Conservation (phyloP, 768 basidiomycete species). For the Plicaturopsis crispa region DNA sequence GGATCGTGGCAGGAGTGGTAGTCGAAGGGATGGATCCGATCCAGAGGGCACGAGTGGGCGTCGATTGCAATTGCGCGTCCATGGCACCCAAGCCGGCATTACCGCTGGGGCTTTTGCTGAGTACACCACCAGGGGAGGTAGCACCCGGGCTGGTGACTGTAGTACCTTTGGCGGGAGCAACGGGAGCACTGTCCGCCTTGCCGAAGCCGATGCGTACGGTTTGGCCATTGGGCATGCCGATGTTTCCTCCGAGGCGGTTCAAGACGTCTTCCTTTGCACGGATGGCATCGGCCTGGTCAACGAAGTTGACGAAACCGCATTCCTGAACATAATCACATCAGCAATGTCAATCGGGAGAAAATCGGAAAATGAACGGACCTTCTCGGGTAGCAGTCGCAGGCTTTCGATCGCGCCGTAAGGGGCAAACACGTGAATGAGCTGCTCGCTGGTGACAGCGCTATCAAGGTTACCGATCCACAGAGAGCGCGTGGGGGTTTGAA, state of each 20-base stretch:
- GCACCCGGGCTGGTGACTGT: constrained; percentile 54
- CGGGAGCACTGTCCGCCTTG: constrained; percentile 94
- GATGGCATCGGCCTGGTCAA: constrained; percentile 92
- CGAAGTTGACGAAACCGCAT: constrained; percentile 99
- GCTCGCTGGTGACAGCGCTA: constrained; percentile 88
- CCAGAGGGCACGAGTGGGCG: constrained; percentile 94
- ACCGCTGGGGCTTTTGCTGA: constrained; percentile 35
- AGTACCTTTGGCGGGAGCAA: constrained; percentile 77
- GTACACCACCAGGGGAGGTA: constrained; percentile 45
- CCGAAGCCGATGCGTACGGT: constrained; percentile 98
- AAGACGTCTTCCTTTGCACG: constrained; percentile 97
- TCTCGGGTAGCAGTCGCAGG: constrained; percentile 89
- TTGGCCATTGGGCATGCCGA: constrained; percentile 91
- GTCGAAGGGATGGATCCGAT: constrained; percentile 95
- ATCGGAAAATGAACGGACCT: constrained; percentile 46
- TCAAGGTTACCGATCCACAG: constrained; percentile 99
- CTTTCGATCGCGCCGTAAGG: constrained; percentile 98
- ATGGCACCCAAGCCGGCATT: constrained; percentile 57
- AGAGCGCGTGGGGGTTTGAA: constrained; percentile 91
- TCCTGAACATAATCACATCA: constrained; percentile 44
- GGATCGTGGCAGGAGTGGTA: constrained; percentile 88
- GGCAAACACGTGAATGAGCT: constrained; percentile 92
- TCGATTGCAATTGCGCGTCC: constrained; percentile 83
- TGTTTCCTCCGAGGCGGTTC: constrained; percentile 89
- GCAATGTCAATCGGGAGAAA: constrained; percentile 8